These are phyloP conservation scores for Penicillium odoratum DNA, from an alignment of 495 filamentous ascomycete species.

Conservation along the genomic window DNA sequence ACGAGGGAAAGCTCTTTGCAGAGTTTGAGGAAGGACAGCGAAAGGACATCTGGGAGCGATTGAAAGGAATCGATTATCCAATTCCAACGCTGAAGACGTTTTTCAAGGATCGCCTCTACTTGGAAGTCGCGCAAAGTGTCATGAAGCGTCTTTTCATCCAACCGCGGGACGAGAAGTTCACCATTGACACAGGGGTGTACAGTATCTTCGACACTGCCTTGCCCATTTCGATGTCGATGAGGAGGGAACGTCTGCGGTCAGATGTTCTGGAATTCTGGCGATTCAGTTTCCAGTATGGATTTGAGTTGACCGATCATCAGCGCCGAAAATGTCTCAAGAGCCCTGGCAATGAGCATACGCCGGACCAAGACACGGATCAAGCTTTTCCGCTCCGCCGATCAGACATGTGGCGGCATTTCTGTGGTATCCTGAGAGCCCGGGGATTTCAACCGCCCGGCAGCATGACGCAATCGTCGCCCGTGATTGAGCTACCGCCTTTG, in stretches of 20 bases:
- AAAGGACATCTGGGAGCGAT: not conserved
- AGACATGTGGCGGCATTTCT: not conserved
- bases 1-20: slow-evolving; percentile 6
- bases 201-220: not conserved
- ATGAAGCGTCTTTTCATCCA: slow-evolving; percentile 4
- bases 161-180: not conserved
- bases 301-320: slow-evolving; percentile 1
- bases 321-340: not conserved
- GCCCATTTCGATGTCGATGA: not conserved
- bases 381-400: not conserved
- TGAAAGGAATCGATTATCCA: not conserved
- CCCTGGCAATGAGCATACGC: not conserved
- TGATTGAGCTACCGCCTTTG: not conserved
- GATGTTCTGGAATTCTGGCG: slow-evolving; percentile 9
- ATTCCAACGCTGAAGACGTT: slow-evolving; percentile 14
- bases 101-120: slow-evolving; percentile 14
- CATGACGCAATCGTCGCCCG: not conserved
- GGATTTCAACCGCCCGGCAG: not conserved
- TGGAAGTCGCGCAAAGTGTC: slow-evolving; percentile 8
- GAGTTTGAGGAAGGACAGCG: not conserved
- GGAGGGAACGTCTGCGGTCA: not conserved
- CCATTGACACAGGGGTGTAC: not conserved
- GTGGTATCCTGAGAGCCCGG: not conserved
- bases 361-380: not conserved
- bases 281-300: slow-evolving; percentile 3